A percentile compares a stretch with the other conserved stretches of the same genome.
Conservation (phyloP, 257 asterid genomes). For the Scutellaria barbata region DNA sequence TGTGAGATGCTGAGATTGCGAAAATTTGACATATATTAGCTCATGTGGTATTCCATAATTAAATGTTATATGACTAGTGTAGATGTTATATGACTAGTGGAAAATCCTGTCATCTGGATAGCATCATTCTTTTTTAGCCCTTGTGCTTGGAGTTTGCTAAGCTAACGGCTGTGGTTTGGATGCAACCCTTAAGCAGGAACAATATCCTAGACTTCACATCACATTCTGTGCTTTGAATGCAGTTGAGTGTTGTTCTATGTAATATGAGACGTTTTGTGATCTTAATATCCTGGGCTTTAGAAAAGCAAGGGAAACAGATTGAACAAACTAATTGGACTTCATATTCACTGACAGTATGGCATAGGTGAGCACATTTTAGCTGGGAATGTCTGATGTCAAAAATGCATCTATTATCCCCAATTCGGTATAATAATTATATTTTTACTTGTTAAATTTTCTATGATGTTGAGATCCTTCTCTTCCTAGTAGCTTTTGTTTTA, state of each 20-base stretch:
- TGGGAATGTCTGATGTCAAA: slow-evolving; percentile 6
- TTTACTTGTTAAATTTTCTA: not conserved
- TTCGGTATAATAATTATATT: not conserved
- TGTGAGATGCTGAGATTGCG: slow-evolving; percentile 10
- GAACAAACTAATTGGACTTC: slow-evolving; percentile 2
- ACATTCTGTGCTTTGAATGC: not conserved
- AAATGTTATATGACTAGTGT: not conserved
- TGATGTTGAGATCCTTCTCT: slow-evolving; percentile 13
- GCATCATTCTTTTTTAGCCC: not conserved
- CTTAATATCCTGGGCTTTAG: slow-evolving; percentile 4
- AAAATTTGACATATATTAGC: too few relatives aligned
- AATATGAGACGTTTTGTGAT: not conserved
- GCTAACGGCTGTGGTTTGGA: not conserved
- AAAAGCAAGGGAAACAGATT: not conserved
- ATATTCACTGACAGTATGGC: not conserved
- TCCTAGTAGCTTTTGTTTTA: slow-evolving; percentile 18
- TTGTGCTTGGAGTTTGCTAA: slow-evolving; percentile 6
- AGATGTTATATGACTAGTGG: not conserved
- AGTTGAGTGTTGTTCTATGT: not conserved
- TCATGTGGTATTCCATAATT: not conserved
- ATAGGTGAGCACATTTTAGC: not conserved
- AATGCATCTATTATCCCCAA: slow-evolving; percentile 5
- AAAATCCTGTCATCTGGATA: not conserved
- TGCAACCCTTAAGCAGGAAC: not conserved
- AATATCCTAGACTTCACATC: not conserved